Evolutionary conservation across 306 rosid genomes (phyloP), one percentile per base, ranked within the genome.

Genomic region (Prunus fruticosa): DNA sequence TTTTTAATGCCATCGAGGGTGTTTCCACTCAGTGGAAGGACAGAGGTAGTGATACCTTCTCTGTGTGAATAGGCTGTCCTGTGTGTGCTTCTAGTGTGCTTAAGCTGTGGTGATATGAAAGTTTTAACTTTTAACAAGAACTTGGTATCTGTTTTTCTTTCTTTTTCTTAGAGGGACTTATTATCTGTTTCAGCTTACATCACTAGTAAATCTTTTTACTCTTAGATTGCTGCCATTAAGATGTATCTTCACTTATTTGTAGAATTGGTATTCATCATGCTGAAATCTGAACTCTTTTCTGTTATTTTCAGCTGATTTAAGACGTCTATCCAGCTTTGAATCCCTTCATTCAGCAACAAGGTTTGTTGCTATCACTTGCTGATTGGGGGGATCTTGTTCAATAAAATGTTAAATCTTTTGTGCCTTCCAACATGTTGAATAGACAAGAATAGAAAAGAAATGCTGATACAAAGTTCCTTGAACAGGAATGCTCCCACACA

Each of bases 271-370:
- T 65, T 34, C 22, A 28, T 58, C 70, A 5, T 60, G 57, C 76
- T 78, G 67, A 78, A 38, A 61, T 52, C 34, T 23, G 60, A 43
- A 4, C 15, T 69, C 6, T 64, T 57, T 20, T 69, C 30, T 65
- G 81, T 74, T 73, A 70, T 82, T 86, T 86, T 82, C 90, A 95
- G 98, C 96, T 65, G 91, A 95, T 81, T 87, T 95, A 72, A 90
- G 92, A 73, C 95, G 98, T 65, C 85, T 90, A 38, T 90, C 98
- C 65, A 95, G 97, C 90, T 92, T 95, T 80, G 98, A 95, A 81
- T 90, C 99, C 73, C 84, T 92, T 83, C 96, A 89, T 61, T 85
- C 93, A 15, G 88, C 93, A 81, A 84, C 97, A 77, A 92, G 97
- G 98, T 92, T 63, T 30, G 32, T 60, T 8, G 25, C 15, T 38